A percentile compares a stretch with the other conserved stretches of the same genome.
These are phyloP conservation scores for Selaginella tamariscina DNA, from an alignment of 75 land plant genomes.

Conservation along the genomic window DNA sequence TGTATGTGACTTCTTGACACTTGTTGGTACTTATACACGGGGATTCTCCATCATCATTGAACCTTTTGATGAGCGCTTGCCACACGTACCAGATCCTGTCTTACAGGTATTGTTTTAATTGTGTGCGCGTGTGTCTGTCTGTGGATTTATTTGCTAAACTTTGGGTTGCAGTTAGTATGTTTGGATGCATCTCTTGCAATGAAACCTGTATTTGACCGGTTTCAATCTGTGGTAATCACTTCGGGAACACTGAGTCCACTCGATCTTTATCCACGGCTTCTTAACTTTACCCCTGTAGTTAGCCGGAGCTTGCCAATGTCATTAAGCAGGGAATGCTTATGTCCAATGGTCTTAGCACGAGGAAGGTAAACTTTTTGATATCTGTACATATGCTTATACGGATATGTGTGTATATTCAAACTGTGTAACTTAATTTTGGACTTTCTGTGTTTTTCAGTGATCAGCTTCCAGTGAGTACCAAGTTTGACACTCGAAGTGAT, in stretches of 20 bases:
- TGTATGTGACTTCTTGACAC: conserved; percentile 88
- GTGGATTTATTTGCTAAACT: not conserved
- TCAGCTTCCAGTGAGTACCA: conserved; percentile 96
- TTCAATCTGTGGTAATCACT: conserved; percentile 91
- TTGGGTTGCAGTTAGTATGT: conserved; percentile 67
- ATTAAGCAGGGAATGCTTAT: conserved; percentile 90
- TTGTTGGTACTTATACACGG: conserved; percentile 80
- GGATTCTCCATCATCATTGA: conserved; percentile 99
- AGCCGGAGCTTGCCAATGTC: conserved; percentile 87
- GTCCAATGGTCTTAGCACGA: conserved; percentile 98
- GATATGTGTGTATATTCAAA: no score
- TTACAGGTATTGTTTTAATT: conserved; percentile 46
- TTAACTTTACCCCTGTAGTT: conserved; percentile 92
- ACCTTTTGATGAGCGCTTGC: conserved; percentile 98
- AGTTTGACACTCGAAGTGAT: conserved; percentile 98
- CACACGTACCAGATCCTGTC: conserved; percentile 93
- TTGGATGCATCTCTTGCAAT: conserved; percentile 98
- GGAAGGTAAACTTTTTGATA: conserved; percentile 71
- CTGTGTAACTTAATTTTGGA: no score
- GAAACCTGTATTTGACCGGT: conserved; percentile 94
- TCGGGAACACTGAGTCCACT: conserved; percentile 97
- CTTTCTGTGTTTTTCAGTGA: conserved; percentile 44
- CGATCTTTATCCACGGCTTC: conserved; percentile 91
- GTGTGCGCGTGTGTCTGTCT: not conserved
- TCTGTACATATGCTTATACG: no score